Evolutionary conservation across 441 rosid genomes (phyloP).

Genomic region (Sinapis alba): DNA sequence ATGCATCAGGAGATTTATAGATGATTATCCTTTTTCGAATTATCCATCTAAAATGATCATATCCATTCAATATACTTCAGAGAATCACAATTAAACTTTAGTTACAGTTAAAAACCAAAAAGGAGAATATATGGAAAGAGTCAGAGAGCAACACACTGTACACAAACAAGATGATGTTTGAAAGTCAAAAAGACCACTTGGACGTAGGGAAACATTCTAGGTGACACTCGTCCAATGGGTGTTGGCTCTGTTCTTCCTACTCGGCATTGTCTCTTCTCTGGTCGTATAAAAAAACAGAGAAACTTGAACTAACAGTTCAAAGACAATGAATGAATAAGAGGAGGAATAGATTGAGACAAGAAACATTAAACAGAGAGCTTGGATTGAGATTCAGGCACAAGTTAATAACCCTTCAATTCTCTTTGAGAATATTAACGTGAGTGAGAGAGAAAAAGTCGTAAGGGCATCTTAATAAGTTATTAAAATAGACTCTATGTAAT

Average conservation of each 20-base stretch:
- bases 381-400: not conserved
- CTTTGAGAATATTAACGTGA: not conserved
- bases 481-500: not conserved
- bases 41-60: not conserved
- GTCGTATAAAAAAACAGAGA: no score
- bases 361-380: not conserved
- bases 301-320: no score
- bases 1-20: not conserved
- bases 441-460: not conserved
- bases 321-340: no score
- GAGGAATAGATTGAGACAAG: no score
- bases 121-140: no score
- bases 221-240: constrained; percentile 40
- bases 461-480: not conserved
- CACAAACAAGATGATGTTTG: no score
- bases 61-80: not conserved
- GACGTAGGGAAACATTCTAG: no score
- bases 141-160: no score
- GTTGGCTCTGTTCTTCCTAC: constrained; percentile 40
- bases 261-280: constrained; percentile 30
- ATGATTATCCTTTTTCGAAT: no score
- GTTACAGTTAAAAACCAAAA: no score
- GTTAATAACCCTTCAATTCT: not conserved
- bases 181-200: constrained; percentile 58
- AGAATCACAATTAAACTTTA: no score